Conservation (phyloP, 257 asterid genomes). For the Solanum pimpinellifolium region DNA sequence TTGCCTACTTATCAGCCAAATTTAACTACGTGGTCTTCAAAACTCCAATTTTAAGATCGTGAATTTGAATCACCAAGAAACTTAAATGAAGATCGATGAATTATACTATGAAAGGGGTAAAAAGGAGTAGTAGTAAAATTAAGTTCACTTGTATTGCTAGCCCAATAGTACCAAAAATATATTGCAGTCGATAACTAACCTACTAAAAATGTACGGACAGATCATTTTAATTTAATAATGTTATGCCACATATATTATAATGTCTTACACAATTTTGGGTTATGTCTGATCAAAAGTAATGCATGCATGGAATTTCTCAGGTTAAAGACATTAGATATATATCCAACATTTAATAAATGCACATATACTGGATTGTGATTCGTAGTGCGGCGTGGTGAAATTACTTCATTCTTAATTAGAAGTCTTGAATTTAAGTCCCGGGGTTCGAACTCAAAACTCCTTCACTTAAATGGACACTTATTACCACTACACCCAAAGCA, state of each 20-base stretch:
- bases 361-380: too few species aligned
- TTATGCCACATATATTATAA: neutral
- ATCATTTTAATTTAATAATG: neutral
- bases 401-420: too few species aligned
- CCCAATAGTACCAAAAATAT: neutral
- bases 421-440: too few species aligned
- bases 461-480: too few species aligned
- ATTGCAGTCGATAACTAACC: constrained; percentile 1
- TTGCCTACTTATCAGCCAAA: neutral
- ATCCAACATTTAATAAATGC: neutral
- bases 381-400: too few species aligned
- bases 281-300: neutral
- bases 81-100: neutral
- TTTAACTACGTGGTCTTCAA: neutral
- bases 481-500: too few species aligned
- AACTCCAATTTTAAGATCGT: neutral
- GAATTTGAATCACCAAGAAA: neutral
- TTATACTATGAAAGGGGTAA: neutral
- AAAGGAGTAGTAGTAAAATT: neutral
- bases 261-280: neutral
- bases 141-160: neutral
- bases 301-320: neutral
- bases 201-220: constrained; percentile 2
- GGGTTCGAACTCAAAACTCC: too few species aligned
- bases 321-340: neutral